A percentile compares a stretch with the other conserved stretches of the same genome.
Conservation (phyloP, 345 rosid genomes). For the Hibiscus tridactylites region DNA sequence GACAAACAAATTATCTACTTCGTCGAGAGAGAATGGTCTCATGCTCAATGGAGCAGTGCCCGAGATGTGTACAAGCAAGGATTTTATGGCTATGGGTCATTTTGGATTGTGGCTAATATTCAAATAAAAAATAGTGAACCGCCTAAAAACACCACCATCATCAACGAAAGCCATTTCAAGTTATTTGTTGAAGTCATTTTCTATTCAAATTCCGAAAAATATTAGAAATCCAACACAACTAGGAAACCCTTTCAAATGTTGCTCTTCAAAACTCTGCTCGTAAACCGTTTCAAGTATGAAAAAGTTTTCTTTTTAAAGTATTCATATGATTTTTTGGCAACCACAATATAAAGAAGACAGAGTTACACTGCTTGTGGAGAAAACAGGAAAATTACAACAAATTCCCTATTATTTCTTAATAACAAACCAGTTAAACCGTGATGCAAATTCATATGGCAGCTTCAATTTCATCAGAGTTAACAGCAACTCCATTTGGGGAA, state of each 20-base stretch:
- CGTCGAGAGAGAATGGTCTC: background rate
- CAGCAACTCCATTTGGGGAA: slow-evolving; percentile 47
- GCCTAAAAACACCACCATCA: too few relatives aligned
- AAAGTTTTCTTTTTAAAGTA: background rate
- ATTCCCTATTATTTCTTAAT: slow-evolving; percentile 17
- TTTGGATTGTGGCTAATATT: too few relatives aligned
- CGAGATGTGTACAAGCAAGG: background rate
- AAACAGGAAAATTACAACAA: slow-evolving; percentile 7
- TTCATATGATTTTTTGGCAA: background rate
- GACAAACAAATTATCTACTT: too few relatives aligned
- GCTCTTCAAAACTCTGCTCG: background rate
- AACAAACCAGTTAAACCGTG: slow-evolving; percentile 8
- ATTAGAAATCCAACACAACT: background rate
- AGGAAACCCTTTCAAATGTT: background rate
- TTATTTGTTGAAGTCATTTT: too few relatives aligned
- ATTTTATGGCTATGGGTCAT: too few relatives aligned
- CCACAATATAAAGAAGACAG: background rate
- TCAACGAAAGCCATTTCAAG: too few relatives aligned
- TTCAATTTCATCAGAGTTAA: slow-evolving; percentile 55
- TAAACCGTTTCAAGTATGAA: background rate
- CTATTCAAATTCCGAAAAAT: too few relatives aligned
- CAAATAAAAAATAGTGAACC: too few relatives aligned
- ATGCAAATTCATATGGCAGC: slow-evolving; percentile 32
- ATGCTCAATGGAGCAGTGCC: background rate
- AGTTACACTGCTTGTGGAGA: background rate